Evolutionary conservation across 345 rosid genomes (phyloP).

Genomic region (Citrus unshiu): DNA sequence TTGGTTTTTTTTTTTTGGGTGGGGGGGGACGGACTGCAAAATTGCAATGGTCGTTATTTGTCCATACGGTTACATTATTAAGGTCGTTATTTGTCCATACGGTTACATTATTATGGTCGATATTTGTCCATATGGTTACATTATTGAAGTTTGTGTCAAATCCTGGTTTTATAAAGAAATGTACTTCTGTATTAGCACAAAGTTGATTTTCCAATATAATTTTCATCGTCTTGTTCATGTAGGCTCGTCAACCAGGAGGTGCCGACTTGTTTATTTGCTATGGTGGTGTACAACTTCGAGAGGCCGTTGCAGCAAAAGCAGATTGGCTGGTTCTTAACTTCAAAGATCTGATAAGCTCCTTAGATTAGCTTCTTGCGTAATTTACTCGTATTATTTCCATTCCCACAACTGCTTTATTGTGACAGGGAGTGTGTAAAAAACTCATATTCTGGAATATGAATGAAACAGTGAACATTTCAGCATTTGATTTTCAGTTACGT

Average conservation of each 20-base stretch:
- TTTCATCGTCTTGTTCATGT: background rate
- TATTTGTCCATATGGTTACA: background rate
- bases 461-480: background rate
- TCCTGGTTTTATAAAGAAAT: background rate
- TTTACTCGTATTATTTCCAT: background rate
- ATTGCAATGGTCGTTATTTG: background rate
- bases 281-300: conserved; percentile 82
- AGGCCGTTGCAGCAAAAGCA: conserved; percentile 78
- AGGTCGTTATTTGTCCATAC: background rate
- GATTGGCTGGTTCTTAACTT: conserved; percentile 85
- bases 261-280: conserved; percentile 86
- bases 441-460: background rate
- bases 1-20: too few relatives aligned
- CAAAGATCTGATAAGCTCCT: conserved; percentile 47
- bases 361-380: conserved; percentile 31
- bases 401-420: background rate
- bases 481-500: background rate
- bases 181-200: background rate
- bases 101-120: background rate
- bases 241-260: conserved; percentile 93
- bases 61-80: too few relatives aligned
- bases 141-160: background rate
- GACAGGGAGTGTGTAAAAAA: background rate
- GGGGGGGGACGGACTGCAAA: background rate
- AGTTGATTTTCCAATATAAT: background rate